Base-by-base conservation (phyloP, 1,284 basidiomycete species). In the Cryptococcus floricola region DNA sequence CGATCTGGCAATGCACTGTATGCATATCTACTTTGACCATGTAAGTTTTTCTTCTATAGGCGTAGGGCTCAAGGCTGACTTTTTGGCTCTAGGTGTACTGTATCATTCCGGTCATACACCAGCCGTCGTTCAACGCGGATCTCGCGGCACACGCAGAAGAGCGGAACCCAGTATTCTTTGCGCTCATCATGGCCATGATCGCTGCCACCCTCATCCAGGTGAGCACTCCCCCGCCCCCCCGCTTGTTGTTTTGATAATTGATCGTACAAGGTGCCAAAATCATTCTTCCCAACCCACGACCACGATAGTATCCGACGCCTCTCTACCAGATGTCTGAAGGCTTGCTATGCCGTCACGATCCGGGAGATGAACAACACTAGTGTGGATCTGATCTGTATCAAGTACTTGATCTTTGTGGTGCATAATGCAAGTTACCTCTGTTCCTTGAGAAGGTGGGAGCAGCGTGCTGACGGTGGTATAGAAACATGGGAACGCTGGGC, bases 201-300 rank as follows among this genome's bases (percentile, higher is more conserved):
- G 60, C 65, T 5, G 56, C 58, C 12, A 66, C 65, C 2, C 56
- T 66, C 7, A 62, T 66, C 1, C 65, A 66, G 49, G 63, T 64
- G 41, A 48, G 61, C 49, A 37, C 7, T 16, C 19, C 31, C 39
- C 19, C n/a, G n/a, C n/a, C 16, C 31, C 39, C 19, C 19, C 14
- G 14, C 43, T 37, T n/a, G 18, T 23, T 14, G 18, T 46, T 3
- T 19, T 27, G 10, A 13, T 12, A n/a, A n/a, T 37, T 37, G 13
- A 18, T 31, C 7, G 23, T 23, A 23, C 23, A 25, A 59, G 58
- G 52, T 63, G 12, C 61, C 61, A 4, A 59, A 60, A 53, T 58
- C 63, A 13, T 64, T 60, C 51, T 61, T 64, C 19, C 61, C 63
- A 10, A 50, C 63, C 31, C 61, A 59, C 12, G 5, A n/a, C 9